These are phyloP conservation scores for Epichloe coenophiala DNA, from an alignment of 2,329 filamentous ascomycete genomes.

Conservation along the genomic window DNA sequence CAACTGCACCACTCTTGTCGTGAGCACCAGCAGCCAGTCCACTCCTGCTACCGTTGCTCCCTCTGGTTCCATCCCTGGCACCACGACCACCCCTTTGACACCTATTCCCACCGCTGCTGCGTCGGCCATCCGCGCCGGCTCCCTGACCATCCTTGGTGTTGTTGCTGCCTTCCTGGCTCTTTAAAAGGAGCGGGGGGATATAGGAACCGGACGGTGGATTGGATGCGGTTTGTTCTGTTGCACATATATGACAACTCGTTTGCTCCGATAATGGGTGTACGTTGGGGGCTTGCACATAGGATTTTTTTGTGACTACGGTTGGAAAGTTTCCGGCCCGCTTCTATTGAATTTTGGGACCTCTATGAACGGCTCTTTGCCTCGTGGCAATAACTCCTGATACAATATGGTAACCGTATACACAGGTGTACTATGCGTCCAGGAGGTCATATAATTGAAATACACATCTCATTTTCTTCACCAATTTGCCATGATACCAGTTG, in stretches of 20 bases:
- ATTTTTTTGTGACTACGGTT: constrained; percentile 13
- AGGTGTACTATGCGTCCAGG: not conserved
- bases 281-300: constrained; percentile 14
- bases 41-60: not conserved
- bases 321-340: constrained; percentile 2
- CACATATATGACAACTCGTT: constrained; percentile 6
- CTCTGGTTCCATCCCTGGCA: constrained; percentile 9
- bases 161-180: constrained; percentile 29
- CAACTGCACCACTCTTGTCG: constrained; percentile 10
- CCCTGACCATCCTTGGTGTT: constrained; percentile 25
- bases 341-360: not conserved
- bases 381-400: not conserved
- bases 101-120: constrained; percentile 7
- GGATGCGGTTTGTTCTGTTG: not conserved
- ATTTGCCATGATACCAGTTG: not conserved
- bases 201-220: not conserved
- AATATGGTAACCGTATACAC: not conserved
- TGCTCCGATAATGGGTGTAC: constrained; percentile 8
- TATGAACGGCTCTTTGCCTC: not conserved
- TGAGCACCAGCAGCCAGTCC: constrained; percentile 8
- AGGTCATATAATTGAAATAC: not conserved
- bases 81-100: not conserved
- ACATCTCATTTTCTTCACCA: not conserved
- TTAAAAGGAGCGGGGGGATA: constrained; percentile 20
- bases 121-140: constrained; percentile 22